Evolutionary conservation across 2,329 filamentous ascomycete species (phyloP).

Genomic region (Claviceps humidiphila): DNA sequence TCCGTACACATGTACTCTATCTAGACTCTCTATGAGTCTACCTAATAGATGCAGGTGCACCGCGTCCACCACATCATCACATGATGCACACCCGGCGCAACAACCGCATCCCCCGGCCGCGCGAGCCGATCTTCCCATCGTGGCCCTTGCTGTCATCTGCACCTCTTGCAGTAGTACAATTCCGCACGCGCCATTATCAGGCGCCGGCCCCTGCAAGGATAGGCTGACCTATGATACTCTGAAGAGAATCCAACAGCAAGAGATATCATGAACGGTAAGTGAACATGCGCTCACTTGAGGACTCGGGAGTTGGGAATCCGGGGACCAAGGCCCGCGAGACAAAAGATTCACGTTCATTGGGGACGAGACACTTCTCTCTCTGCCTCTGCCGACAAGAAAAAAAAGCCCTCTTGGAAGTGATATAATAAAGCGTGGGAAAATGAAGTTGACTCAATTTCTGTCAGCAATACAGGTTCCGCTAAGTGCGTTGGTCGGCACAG

Average conservation of each 20-base stretch:
- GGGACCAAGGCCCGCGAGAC: too few relatives aligned
- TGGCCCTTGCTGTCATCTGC: neutral
- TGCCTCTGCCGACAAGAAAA: neutral
- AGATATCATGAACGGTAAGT: too few relatives aligned
- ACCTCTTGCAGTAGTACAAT: neutral
- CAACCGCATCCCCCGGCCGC: neutral
- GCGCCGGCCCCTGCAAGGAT: too few relatives aligned
- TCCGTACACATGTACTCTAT: neutral
- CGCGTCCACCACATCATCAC: neutral
- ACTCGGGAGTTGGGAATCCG: too few relatives aligned
- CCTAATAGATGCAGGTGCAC: neutral
- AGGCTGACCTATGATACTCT: too few relatives aligned
- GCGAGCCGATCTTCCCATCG: neutral
- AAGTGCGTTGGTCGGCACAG: neutral
- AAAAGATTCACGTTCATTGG: too few relatives aligned
- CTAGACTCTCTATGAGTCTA: neutral
- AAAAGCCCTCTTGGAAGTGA: neutral
- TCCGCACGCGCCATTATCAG: too few relatives aligned
- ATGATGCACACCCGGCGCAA: neutral
- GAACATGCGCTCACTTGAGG: too few relatives aligned
- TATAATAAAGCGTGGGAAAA: neutral
- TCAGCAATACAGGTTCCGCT: constrained; percentile 4
- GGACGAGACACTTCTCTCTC: too few relatives aligned
- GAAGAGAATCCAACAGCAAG: too few relatives aligned
- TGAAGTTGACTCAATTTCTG: neutral